phyloP scores from a whole-genome alignment of 31 red algal species.

The Bonnemaisonia californica region DNA sequence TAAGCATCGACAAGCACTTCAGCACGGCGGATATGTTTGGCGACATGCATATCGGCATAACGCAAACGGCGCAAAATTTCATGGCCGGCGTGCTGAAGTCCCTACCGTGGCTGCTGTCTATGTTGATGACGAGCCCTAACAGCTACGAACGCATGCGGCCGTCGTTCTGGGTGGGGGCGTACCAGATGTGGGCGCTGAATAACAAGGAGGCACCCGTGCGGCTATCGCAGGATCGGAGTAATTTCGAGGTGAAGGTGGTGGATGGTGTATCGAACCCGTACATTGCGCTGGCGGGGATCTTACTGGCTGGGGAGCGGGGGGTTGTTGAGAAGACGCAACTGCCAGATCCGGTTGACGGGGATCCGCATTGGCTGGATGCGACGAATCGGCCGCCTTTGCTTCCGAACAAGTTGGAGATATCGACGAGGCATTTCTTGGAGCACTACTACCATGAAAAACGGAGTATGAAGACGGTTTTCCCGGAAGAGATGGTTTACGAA shows the following conservation, averaged over 20 bases:
- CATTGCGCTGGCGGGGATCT: conserved; percentile 28
- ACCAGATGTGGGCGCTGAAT: conserved; percentile 62
- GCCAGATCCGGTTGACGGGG: conserved; percentile 26
- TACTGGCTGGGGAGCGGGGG: conserved; percentile 8
- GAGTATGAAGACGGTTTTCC: conserved; percentile 15
- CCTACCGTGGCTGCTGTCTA: conserved; percentile 47
- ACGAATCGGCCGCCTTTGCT: conserved; percentile 15
- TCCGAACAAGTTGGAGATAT: conserved; percentile 22
- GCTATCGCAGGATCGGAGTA: conserved; percentile 40
- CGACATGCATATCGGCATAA: conserved; percentile 29
- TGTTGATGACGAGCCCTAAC: conserved; percentile 24
- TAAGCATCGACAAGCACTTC: conserved; percentile 62
- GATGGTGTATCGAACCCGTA: conserved; percentile 53
- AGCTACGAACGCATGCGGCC: conserved; percentile 48
- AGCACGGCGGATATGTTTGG: conserved; percentile 1
- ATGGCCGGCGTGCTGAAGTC: conserved; percentile 58
- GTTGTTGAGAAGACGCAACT: conserved; percentile 1
- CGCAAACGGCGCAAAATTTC: conserved; percentile 38
- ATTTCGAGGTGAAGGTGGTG: conserved; percentile 59
- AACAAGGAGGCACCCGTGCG: conserved; percentile 67
- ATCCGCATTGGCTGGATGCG: conserved; percentile 35
- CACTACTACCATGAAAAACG: background rate
- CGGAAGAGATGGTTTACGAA: conserved; percentile 29
- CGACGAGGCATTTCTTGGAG: conserved; percentile 23
- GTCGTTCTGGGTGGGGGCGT: conserved; percentile 57